These are phyloP conservation scores for Leersia perrieri DNA, from an alignment of 176 grass and related monocot genomes.

Conservation along the genomic window DNA sequence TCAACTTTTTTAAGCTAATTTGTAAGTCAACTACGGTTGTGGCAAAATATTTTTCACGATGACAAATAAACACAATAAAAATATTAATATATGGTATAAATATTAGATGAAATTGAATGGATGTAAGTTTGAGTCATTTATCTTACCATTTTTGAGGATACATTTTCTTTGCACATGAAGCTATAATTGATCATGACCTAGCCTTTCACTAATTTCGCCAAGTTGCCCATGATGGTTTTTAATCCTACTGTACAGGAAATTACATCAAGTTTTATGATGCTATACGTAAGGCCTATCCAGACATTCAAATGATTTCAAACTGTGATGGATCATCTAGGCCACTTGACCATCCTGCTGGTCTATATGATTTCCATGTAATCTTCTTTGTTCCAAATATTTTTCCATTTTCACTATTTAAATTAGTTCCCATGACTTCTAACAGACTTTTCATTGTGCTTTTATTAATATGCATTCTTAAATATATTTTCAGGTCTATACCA, in stretches of 20 bases:
- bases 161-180: background rate
- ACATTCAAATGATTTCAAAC: conserved; percentile 82
- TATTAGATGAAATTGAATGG: background rate
- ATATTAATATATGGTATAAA: background rate
- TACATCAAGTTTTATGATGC: conserved; percentile 71
- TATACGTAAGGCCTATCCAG: conserved; percentile 62
- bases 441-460: background rate
- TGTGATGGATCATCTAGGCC: conserved; percentile 55
- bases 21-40: background rate
- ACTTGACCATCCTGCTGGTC: conserved; percentile 80
- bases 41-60: background rate
- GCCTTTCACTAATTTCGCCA: background rate
- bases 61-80: background rate
- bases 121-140: background rate
- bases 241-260: conserved; percentile 47
- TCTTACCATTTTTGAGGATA: background rate
- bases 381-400: background rate
- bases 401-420: background rate
- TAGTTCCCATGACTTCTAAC: background rate
- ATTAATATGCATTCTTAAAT: background rate
- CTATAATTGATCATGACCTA: background rate
- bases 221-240: background rate
- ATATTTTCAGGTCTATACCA: conserved; percentile 57
- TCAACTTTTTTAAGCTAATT: no score
- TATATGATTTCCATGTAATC: conserved; percentile 77